These are phyloP conservation scores for Mollisia scopiformis DNA, from an alignment of 2,329 filamentous ascomycete species.

Conservation along the genomic window DNA sequence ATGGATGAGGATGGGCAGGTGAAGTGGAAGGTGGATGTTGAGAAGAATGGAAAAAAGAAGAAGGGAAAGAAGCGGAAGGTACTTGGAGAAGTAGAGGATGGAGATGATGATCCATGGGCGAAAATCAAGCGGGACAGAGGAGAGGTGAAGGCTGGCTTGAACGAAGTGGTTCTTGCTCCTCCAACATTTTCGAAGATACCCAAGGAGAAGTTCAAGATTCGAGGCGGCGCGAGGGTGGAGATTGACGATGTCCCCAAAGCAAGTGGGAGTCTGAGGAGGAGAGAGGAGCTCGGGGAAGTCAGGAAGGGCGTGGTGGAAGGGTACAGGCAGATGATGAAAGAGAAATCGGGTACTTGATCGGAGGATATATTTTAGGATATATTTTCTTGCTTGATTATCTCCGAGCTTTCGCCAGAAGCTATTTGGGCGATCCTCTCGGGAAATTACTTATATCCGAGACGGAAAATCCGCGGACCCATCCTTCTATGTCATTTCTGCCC, in stretches of 20 bases:
- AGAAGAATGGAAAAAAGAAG: slow-evolving; percentile 29
- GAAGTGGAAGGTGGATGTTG: slow-evolving; percentile 62
- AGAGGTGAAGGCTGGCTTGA: slow-evolving; percentile 39
- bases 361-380: neutral
- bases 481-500: neutral
- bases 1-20: slow-evolving; percentile 40
- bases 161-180: slow-evolving; percentile 38
- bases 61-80: slow-evolving; percentile 39
- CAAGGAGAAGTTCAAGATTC: slow-evolving; percentile 44
- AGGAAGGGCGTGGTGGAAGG: slow-evolving; percentile 72
- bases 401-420: neutral
- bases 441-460: neutral
- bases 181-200: slow-evolving; percentile 36
- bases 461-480: neutral
- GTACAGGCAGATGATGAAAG: slow-evolving; percentile 72
- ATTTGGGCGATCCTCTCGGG: neutral
- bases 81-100: slow-evolving; percentile 45
- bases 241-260: slow-evolving; percentile 70
- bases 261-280: slow-evolving; percentile 70
- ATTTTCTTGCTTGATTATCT: neutral
- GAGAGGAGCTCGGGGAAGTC: slow-evolving; percentile 73
- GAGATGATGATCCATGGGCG: slow-evolving; percentile 39
- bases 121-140: slow-evolving; percentile 32
- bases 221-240: slow-evolving; percentile 67
- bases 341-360: slow-evolving; percentile 21